Evolutionary conservation across 2,329 filamentous ascomycete species (phyloP).

Genomic region (Ambrosiella xylebori): DNA sequence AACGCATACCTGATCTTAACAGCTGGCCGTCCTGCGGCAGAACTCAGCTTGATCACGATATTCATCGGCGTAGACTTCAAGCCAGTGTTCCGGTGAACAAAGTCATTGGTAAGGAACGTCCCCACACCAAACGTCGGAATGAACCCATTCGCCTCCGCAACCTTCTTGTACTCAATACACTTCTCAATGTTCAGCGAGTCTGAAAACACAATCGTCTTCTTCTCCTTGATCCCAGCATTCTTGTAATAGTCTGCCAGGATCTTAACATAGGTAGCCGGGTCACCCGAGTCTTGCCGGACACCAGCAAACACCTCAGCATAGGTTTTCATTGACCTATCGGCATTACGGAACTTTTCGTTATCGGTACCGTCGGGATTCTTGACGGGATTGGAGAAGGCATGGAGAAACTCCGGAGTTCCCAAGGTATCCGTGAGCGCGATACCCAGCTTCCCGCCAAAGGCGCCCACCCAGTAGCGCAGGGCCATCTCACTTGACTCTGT

Average conservation of each 20-base stretch:
- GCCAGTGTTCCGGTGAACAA: slow-evolving; percentile 50
- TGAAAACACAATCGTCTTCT: slow-evolving; percentile 87
- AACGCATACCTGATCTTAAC: slow-evolving; percentile 59
- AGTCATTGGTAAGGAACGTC: slow-evolving; percentile 93
- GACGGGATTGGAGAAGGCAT: slow-evolving; percentile 57
- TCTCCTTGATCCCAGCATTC: slow-evolving; percentile 51
- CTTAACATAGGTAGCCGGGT: slow-evolving; percentile 64
- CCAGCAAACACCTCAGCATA: slow-evolving; percentile 74
- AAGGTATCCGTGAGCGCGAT: slow-evolving; percentile 95
- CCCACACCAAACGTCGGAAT: slow-evolving; percentile 83
- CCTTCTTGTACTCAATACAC: slow-evolving; percentile 75
- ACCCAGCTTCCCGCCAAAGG: slow-evolving; percentile 69
- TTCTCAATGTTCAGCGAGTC: slow-evolving; percentile 85
- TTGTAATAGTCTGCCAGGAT: slow-evolving; percentile 71
- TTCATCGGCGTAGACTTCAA: slow-evolving; percentile 83
- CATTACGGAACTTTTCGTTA: slow-evolving; percentile 25
- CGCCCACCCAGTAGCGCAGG: slow-evolving; percentile 74
- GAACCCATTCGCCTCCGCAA: slow-evolving; percentile 66
- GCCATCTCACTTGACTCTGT: slow-evolving; percentile 68
- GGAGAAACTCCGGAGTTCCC: slow-evolving; percentile 75
- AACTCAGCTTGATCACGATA: slow-evolving; percentile 93
- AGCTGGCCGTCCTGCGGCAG: slow-evolving; percentile 61
- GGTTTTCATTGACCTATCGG: slow-evolving; percentile 32
- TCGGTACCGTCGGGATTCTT: slow-evolving; percentile 25
- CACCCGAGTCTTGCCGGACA: slow-evolving; percentile 78